Evolutionary conservation across 2,329 filamentous ascomycete species (phyloP), one percentile per base, ranked within the genome.

Genomic region (Xylaria multiplex): DNA sequence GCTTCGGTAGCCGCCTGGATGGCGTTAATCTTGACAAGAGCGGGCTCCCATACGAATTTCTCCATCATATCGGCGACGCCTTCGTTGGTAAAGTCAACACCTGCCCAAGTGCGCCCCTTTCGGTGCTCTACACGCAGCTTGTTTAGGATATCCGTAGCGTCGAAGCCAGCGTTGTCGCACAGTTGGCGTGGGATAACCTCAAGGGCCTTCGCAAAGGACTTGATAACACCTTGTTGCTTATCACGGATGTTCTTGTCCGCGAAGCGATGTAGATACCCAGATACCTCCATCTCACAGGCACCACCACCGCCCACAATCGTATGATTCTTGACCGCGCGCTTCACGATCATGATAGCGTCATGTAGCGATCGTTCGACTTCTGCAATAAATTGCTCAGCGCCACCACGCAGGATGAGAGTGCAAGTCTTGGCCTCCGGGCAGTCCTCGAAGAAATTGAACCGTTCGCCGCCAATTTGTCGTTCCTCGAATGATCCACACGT

Each of bases 281-380:
- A 97, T 59, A 98, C 81, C 80, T 98, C 96, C 95, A 99, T 98
- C 85, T 99, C 96, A 75, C 86, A 90, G 19, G 96, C 95, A 78
- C 96, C 96, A 74, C 96, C 96, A 74, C 96, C 96, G 52, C 94
- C 96, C 30, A 99, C 96, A 71, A 99, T 97, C 77, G 88, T 92
- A 77, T 91, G 91, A 85, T 98, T 97, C 84, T 93, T 93, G 81
- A 98, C 93, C 32, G 96, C 93, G 68, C 96, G 93, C 88, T 98
- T 98, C 77, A 99, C 96, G 76, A 99, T 97, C 96, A 99, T 99
- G 81, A 99, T 98, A 74, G 96, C 96, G 77, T 99, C 96, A 85
- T 99, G 96, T 72, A 99, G 87, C 77, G 93, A 97, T 70, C 96
- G 92, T 85, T 99, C 96, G 1, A 97, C 96, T 81, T 99, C 96